A percentile compares a stretch with the other conserved stretches of the same genome.
Evolutionary conservation across 495 filamentous ascomycete genomes (phyloP).

Genomic region (Tuber borchii): DNA sequence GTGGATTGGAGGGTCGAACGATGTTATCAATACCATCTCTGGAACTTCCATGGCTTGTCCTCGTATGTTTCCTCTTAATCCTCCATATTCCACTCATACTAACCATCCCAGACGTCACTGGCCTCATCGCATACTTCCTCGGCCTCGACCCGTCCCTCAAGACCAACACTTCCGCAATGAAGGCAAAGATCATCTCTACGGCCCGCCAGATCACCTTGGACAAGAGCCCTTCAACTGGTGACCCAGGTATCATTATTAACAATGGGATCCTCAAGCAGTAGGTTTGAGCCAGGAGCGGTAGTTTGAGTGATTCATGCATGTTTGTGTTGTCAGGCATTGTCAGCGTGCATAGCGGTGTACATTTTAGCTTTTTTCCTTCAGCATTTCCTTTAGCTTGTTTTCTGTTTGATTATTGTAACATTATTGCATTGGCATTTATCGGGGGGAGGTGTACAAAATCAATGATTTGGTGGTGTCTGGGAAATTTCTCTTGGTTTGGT

Average conservation of each 20-base stretch:
- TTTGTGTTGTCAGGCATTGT: not conserved
- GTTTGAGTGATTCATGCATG: not conserved
- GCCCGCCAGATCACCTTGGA: slow-evolving; percentile 20
- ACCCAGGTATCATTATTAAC: slow-evolving; percentile 28
- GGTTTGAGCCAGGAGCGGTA: not conserved
- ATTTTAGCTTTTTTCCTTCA: not conserved
- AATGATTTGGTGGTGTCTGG: not conserved
- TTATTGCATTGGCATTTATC: slow-evolving; percentile 4
- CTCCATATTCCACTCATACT: not conserved
- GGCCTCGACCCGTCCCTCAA: slow-evolving; percentile 41
- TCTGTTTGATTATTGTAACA: not conserved
- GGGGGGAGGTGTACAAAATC: not conserved
- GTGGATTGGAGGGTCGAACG: slow-evolving; percentile 47
- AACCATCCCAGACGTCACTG: slow-evolving; percentile 44
- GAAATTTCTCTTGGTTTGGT: not conserved
- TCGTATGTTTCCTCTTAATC: slow-evolving; percentile 33
- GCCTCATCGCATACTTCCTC: slow-evolving; percentile 50
- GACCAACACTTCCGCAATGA: slow-evolving; percentile 44
- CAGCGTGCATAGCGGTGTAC: not conserved
- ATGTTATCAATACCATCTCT: slow-evolving; percentile 49
- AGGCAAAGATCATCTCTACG: slow-evolving; percentile 39
- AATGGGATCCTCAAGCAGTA: slow-evolving; percentile 18
- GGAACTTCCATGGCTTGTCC: slow-evolving; percentile 55
- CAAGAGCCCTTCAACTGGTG: slow-evolving; percentile 15
- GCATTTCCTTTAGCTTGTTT: not conserved